Base-by-base conservation (phyloP, 2,329 filamentous ascomycete genomes). In the Pleoardoris graminearum region DNA sequence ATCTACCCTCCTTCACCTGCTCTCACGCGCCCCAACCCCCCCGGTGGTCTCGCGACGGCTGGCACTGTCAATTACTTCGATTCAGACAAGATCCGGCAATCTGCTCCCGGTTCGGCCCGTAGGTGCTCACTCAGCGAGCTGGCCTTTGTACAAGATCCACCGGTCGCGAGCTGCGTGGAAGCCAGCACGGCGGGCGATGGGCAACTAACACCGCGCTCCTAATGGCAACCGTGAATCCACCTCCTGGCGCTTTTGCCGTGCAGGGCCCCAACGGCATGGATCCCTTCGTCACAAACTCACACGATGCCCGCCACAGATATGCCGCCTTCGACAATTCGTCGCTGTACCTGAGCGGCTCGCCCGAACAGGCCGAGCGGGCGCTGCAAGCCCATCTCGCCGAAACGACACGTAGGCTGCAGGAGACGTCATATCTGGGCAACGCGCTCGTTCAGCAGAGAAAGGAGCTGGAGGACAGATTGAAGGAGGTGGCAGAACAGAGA, bases 381-480 rank as follows among this genome's bases (percentile, higher is more conserved):
- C 80, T 99, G 38, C 88, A 96, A 74, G 91, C 92, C 46, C 94
- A 97, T 75, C 82, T 99, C 42, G 86, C 89, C 57, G 94, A 99
- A 74, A 97, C 93, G 1, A 91, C 96, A 66, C 87, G 91, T 53
- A 85, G 93, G 53, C 86, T 99, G 58, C 89, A 95, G 67, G 92
- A 97, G 71, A 90, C 93, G 5, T 94, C 91, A 23, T 91, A 89
- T 68, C 78, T 99, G 35, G 94, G 94, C 58, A 94, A 88, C 21
- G 87, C 91, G 8, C 82, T 99, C 23, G 85, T 97, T 21, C 85
- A 92, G 59, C 94, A 97, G 77, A 88, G 91, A 62, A 88, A 88
- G 69, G 87, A 95, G 58, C 81, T 99, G 53, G 84, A 85, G 37
- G 89, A 95, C 38, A 87, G 89, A 61, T 76, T 99, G 52, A 86